These are phyloP conservation scores for Nemania bipapillata DNA, from an alignment of 2,329 filamentous ascomycete species.

Conservation along the genomic window DNA sequence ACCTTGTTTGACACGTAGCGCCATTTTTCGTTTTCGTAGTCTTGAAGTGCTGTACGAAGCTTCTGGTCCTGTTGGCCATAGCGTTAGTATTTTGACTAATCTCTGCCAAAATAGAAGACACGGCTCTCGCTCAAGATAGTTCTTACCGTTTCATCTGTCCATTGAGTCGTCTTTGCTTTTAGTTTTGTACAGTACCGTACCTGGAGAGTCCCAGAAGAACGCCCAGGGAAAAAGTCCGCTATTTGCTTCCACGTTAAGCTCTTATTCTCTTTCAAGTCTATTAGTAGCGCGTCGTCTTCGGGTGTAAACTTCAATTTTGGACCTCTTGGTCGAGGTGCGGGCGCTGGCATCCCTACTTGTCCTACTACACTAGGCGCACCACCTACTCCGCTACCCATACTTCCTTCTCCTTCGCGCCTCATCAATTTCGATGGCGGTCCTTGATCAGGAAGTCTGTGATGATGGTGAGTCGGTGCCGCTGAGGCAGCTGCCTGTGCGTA, in stretches of 20 bases:
- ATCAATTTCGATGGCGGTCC: slow-evolving; percentile 75
- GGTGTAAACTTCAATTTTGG: slow-evolving; percentile 94
- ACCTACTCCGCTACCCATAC: slow-evolving; percentile 58
- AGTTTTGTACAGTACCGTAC: slow-evolving; percentile 95
- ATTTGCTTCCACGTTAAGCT: slow-evolving; percentile 98
- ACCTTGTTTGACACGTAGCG: slow-evolving; percentile 90
- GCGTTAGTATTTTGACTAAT: slow-evolving; percentile 31
- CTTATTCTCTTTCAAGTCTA: slow-evolving; percentile 93
- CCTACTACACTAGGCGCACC: slow-evolving; percentile 86
- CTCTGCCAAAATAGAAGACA: neutral
- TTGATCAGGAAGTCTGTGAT: slow-evolving; percentile 81
- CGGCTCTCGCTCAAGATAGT: neutral
- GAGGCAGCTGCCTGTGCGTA: slow-evolving; percentile 60
- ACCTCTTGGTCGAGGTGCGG: slow-evolving; percentile 81
- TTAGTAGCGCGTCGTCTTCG: slow-evolving; percentile 86
- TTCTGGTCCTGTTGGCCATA: slow-evolving; percentile 72
- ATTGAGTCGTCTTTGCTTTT: slow-evolving; percentile 91
- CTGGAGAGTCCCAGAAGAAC: slow-evolving; percentile 89
- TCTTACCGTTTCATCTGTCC: slow-evolving; percentile 91
- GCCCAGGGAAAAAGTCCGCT: slow-evolving; percentile 91
- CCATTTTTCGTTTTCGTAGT: slow-evolving; percentile 94
- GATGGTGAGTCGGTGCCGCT: slow-evolving; percentile 74
- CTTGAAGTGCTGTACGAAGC: slow-evolving; percentile 78
- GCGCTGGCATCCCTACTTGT: slow-evolving; percentile 85
- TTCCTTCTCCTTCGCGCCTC: slow-evolving; percentile 65